These are phyloP conservation scores for Mitragyna speciosa DNA, from an alignment of 257 asterid genomes.

Conservation along the genomic window DNA sequence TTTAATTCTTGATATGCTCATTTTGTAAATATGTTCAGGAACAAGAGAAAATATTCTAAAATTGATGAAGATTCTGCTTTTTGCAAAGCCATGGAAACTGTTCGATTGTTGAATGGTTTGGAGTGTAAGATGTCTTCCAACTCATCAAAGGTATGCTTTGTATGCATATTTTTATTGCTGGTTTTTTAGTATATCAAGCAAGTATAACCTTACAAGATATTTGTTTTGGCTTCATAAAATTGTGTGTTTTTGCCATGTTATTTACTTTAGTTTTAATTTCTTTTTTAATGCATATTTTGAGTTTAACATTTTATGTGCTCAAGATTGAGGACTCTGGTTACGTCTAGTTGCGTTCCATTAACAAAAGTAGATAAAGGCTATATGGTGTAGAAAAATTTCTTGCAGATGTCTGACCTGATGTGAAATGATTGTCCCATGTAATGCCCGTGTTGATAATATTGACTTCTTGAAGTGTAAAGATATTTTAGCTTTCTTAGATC, in stretches of 20 bases:
- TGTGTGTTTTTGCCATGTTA: neutral
- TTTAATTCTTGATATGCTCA: neutral
- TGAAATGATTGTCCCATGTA: neutral
- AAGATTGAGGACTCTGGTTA: neutral
- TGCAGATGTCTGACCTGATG: neutral
- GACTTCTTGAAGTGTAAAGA: neutral
- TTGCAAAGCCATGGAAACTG: slow-evolving; percentile 61
- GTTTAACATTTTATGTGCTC: neutral
- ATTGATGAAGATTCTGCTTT: slow-evolving; percentile 58
- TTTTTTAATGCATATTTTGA: neutral
- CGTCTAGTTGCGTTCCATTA: too few relatives aligned
- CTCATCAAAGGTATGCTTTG: slow-evolving; percentile 72
- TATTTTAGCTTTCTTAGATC: neutral
- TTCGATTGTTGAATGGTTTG: slow-evolving; percentile 68
- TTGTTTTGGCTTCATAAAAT: neutral
- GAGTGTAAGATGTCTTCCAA: slow-evolving; percentile 91
- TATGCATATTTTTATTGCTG: slow-evolving; percentile 3
- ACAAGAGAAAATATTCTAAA: slow-evolving; percentile 49
- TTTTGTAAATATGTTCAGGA: slow-evolving; percentile 44
- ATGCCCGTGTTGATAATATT: neutral
- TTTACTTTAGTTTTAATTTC: neutral
- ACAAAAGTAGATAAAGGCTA: too few relatives aligned
- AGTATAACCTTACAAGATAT: neutral
- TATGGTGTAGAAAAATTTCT: neutral
- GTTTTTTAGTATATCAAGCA: neutral